Percentiles rank a stretch among this genome's conserved stretches.
These are phyloP conservation scores for Lentinula detonsa DNA, from an alignment of 768 basidiomycete genomes.

Conservation along the genomic window DNA sequence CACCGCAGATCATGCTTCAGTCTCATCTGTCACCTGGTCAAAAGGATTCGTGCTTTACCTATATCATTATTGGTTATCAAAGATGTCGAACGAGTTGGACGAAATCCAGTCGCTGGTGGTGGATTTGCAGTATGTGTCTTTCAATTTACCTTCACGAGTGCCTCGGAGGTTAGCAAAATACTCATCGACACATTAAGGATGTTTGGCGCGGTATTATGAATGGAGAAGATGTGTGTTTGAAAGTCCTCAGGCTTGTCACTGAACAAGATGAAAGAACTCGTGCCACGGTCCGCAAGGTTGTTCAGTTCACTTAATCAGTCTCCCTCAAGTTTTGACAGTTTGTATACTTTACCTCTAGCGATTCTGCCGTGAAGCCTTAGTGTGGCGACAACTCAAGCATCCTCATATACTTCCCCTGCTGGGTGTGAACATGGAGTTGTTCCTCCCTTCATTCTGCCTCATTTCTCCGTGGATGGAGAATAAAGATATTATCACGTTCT, in stretches of 20 bases:
- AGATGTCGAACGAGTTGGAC: background rate
- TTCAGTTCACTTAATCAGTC: background rate
- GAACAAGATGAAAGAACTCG: background rate
- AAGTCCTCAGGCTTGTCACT: conserved; percentile 2
- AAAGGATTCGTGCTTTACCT: background rate
- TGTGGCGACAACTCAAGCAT: conserved; percentile 16
- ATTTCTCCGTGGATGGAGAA: conserved; percentile 19
- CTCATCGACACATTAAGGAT: background rate
- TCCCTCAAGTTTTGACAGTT: background rate
- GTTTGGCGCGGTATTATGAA: background rate
- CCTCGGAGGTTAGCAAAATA: background rate
- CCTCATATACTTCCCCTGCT: conserved; percentile 14
- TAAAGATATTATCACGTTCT: conserved; percentile 11
- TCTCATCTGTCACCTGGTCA: background rate
- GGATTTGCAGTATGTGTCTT: conserved; percentile 2
- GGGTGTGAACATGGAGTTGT: conserved; percentile 12
- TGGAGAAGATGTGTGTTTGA: conserved; percentile 3
- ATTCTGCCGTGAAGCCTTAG: conserved; percentile 16
- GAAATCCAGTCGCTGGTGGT: background rate
- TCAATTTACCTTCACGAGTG: background rate
- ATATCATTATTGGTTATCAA: background rate
- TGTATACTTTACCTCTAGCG: conserved; percentile 6
- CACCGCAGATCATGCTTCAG: background rate
- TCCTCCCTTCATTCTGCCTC: conserved; percentile 13
- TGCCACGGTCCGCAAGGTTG: background rate